These are phyloP conservation scores for Auriscalpium vulgare DNA, from an alignment of 768 basidiomycete genomes.

Conservation along the genomic window DNA sequence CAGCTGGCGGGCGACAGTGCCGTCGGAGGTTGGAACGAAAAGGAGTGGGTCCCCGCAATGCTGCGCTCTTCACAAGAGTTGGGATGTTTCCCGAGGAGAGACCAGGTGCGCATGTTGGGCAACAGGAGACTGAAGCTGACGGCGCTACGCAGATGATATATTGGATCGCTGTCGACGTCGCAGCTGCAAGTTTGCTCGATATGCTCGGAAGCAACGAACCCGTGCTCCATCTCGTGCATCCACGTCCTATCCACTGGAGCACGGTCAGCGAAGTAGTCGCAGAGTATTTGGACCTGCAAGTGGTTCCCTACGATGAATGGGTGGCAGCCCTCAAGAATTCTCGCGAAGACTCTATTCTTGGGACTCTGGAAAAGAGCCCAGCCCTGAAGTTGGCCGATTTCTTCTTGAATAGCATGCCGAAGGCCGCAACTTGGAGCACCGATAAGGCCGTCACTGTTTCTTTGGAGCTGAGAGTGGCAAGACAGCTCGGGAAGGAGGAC, in stretches of 20 bases:
- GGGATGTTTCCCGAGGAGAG: not conserved
- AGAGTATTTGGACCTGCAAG: not conserved
- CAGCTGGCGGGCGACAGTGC: not conserved
- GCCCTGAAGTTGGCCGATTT: not conserved
- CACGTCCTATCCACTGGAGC: constrained; percentile 1
- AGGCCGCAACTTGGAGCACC: not conserved
- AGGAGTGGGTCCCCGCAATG: not conserved
- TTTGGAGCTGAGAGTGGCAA: not conserved
- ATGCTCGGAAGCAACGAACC: not conserved
- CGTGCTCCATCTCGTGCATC: constrained; percentile 9
- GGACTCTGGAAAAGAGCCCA: not conserved
- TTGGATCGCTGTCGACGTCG: constrained; percentile 11
- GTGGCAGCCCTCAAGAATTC: not conserved
- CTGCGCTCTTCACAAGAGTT: not conserved
- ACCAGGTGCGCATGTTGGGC: not conserved
- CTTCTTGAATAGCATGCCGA: not conserved
- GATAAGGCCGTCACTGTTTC: not conserved
- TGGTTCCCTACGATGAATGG: constrained; percentile 5
- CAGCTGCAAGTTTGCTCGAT: constrained; percentile 6
- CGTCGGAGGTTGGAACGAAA: not conserved
- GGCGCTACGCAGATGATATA: not conserved
- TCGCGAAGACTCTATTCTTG: too few species aligned
- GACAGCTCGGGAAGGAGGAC: not conserved
- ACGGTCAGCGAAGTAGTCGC: not conserved
- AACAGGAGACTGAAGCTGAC: not conserved